Base-by-base conservation (phyloP, 345 rosid genomes). In the Adansonia digitata region DNA sequence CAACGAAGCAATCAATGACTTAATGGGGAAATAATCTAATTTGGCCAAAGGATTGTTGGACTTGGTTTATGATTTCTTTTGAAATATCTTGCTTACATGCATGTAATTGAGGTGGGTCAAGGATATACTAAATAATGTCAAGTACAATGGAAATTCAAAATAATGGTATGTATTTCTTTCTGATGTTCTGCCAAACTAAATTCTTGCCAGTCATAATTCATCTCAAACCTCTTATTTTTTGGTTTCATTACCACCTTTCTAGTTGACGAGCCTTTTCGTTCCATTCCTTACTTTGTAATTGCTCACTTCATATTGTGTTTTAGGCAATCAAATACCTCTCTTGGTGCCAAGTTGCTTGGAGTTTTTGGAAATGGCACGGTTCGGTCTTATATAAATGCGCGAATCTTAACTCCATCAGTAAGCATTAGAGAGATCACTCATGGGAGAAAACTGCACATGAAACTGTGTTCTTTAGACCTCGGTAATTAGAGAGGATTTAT, bases 311-410 rank as follows among this genome's bases (percentile, higher is more conserved):
- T 67, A 11, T 74, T 81, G 17, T 75, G 29, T 86, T 81, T 81
- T 81, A 94, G 97, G 91, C 96, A 56, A 93, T 95, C 92, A 91
- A 93, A 77, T 87, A 91, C 87, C 97, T 95, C 69, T 93, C 98
- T 95, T 84, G 98, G 99, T 74, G 99, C 98, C 18, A 90, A 95
- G 85, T 85, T 95, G 85, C 93, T 95, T 27, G 97, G 89, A 26
- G 86, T 91, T 68, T 95, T 95, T 81, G 93, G 83, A 75, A 95
- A 95, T 85, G 97, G 99, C 79, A 95, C 91, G 97, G 94, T 91
- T 69, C 99, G 93, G 56, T 95, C 99, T 31, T 95, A 93, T 81
- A 93, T 93, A 53, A 22, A 88, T 81, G 98, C 99, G 34, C 83
- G 97, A 24, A 93, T 98, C 7, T 89, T 95, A 74, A 84, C 77